Evolutionary conservation across 306 rosid species (phyloP), one percentile per base, ranked within the genome.

Genomic region (Argentina anserina): DNA sequence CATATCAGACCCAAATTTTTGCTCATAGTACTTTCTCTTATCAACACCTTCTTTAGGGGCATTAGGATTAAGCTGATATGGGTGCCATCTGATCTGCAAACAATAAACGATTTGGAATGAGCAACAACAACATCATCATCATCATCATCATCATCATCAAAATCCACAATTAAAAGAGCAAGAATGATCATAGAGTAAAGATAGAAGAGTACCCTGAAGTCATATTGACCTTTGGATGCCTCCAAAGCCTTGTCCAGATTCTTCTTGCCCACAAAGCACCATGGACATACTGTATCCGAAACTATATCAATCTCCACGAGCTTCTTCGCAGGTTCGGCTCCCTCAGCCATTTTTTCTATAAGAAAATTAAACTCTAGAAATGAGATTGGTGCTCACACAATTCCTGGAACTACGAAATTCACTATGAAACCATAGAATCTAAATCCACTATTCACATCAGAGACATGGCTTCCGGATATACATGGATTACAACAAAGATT

Each of bases 231-330:
- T 55, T 81, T 77, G 58, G 94, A 82, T 40, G 89, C 77, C 55
- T 84, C 88, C 7, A 91, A 71, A 80, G 98, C 97, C 75, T 83
- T 82, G 79, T 94, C 98, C 5, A 94, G 90, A 83, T 94, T 84
- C 47, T 28, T 89, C 76, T 89, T 91, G 65, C 98, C 98, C 76
- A 94, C 85, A 75, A 83, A 87, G 83, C 97, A 93, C 96, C 96
- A 93, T 15, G 97, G 98, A 78, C 98, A 93, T 2, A 90, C 91
- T 10, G 96, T 89, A 61, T 90, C 98, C 20, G 96, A 87, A 73
- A 84, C 78, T 61, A 91, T 39, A 77, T 93, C 98, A 21, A 94
- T 82, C 76, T 76, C 67, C 17, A 94, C 80, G 11, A 83, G 85
- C 85, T 85, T 90, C 83, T 82, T 91, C 62, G 56, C 87, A 18